Conservation (phyloP, 2,329 filamentous ascomycete species). For the Diplodia scrobiculata region DNA sequence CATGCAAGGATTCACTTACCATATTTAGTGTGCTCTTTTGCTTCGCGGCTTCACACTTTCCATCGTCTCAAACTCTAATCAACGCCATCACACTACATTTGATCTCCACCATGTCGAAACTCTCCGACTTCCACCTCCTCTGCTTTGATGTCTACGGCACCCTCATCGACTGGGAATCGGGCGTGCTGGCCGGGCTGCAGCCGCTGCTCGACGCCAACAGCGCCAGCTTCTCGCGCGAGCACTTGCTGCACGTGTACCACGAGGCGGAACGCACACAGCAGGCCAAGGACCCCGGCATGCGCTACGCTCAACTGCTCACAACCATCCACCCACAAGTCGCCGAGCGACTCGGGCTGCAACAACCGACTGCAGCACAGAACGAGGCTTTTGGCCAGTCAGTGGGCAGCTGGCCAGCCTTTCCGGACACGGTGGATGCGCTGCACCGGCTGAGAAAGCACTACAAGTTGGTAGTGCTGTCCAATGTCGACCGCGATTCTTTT, state of each 20-base stretch:
- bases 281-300: constrained; percentile 57
- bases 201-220: constrained; percentile 50
- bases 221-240: constrained; percentile 41
- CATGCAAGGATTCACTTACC: background rate
- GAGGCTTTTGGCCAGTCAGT: constrained; percentile 56
- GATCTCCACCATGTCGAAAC: background rate
- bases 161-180: constrained; percentile 75
- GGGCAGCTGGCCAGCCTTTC: constrained; percentile 59
- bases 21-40: background rate
- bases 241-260: constrained; percentile 46
- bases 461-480: constrained; percentile 64
- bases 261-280: constrained; percentile 53
- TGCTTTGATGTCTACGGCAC: constrained; percentile 82
- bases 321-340: constrained; percentile 55
- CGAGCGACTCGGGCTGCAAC: constrained; percentile 44
- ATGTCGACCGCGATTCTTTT: constrained; percentile 61
- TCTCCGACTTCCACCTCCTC: constrained; percentile 43
- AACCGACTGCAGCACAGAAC: constrained; percentile 45
- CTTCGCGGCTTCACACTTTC: background rate
- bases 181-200: constrained; percentile 59
- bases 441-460: constrained; percentile 54
- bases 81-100: background rate
- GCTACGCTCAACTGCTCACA: constrained; percentile 63
- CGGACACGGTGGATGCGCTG: constrained; percentile 60
- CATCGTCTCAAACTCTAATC: too few species aligned